phyloP scores from a whole-genome alignment of 257 asterid genomes.

The Przewalskia tangutica region DNA sequence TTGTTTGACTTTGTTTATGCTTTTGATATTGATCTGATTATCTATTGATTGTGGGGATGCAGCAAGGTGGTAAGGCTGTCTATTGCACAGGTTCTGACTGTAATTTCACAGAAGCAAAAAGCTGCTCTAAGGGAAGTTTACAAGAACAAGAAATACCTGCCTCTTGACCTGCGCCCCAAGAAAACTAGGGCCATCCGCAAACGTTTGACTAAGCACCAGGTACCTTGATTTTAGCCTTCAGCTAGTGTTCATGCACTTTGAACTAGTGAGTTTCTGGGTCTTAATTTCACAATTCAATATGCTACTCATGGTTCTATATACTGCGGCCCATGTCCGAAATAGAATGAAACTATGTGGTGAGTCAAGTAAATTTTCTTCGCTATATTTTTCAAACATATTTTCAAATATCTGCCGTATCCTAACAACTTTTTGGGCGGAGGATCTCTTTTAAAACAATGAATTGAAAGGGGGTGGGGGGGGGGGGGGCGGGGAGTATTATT shows the following conservation, averaged over 20 bases:
- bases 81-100: conserved; percentile 58
- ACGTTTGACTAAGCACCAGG: conserved; percentile 71
- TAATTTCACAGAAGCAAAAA: conserved; percentile 59
- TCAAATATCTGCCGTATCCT: neutral
- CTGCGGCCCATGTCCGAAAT: neutral
- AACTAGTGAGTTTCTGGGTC: neutral
- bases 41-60: conserved; percentile 2
- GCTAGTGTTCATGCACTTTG: neutral
- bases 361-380: neutral
- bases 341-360: neutral
- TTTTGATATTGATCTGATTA: neutral
- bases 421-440: neutral
- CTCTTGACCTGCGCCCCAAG: conserved; percentile 65
- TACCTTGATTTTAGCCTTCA: neutral
- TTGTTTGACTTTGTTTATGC: neutral
- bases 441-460: neutral
- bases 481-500: neutral
- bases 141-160: conserved; percentile 53
- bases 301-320: neutral
- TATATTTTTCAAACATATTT: neutral
- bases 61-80: conserved; percentile 53
- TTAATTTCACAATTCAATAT: neutral
- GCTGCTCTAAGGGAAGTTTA: conserved; percentile 43
- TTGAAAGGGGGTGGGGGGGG: no score
- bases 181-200: conserved; percentile 61